These are phyloP conservation scores for Heliocybe sulcata DNA, from an alignment of 1,284 basidiomycete genomes.

Conservation along the genomic window DNA sequence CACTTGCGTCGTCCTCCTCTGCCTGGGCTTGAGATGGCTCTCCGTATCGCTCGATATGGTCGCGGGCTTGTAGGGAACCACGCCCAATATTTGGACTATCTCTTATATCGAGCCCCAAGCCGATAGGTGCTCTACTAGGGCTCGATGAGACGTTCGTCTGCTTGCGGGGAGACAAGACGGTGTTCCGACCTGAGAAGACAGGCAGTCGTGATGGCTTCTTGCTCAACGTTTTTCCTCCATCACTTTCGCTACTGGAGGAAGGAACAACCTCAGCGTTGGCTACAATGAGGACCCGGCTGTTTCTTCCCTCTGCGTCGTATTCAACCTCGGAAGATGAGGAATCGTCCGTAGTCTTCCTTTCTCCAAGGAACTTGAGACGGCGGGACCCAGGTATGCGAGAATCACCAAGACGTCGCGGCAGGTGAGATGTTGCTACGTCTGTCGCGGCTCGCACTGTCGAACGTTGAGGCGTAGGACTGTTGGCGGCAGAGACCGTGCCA, in stretches of 20 bases:
- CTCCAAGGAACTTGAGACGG: neutral
- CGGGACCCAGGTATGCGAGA: neutral
- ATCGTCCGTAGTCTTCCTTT: neutral
- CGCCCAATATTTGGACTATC: neutral
- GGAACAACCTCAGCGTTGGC: constrained; percentile 42
- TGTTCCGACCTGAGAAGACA: neutral
- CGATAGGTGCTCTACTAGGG: neutral
- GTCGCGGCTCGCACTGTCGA: neutral
- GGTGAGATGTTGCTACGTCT: constrained; percentile 17
- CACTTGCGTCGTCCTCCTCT: neutral
- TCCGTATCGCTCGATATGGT: neutral
- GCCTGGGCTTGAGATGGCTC: neutral
- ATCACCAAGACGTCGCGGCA: constrained; percentile 26
- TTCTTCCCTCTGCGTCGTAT: constrained; percentile 25
- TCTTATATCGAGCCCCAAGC: constrained; percentile 13
- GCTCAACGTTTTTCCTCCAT: constrained; percentile 18
- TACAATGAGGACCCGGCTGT: constrained; percentile 33
- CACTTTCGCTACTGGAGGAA: constrained; percentile 33
- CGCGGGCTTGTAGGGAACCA: neutral
- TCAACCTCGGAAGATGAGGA: constrained; percentile 33
- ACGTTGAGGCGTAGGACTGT: neutral
- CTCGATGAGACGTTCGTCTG: neutral
- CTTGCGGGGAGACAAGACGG: neutral
- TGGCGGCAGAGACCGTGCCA: neutral
- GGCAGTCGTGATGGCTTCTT: neutral